A percentile compares a stretch with the other conserved stretches of the same genome.
Conservation (phyloP, 257 asterid species). For the Solanum stenotomum region DNA sequence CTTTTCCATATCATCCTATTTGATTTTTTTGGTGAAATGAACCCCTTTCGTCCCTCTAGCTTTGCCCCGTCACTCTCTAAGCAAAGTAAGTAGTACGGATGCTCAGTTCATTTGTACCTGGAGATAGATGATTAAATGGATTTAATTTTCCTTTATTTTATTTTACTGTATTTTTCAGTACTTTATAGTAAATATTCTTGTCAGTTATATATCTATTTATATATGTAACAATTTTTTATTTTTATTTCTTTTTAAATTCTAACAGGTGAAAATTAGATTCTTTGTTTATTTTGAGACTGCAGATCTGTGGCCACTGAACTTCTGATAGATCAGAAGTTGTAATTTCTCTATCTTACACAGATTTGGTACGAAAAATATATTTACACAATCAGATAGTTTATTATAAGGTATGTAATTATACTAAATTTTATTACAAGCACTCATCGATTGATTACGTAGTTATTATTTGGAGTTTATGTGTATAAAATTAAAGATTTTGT, state of each 20-base stretch:
- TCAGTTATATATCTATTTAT: neutral
- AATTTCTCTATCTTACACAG: neutral
- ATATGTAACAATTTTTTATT: neutral
- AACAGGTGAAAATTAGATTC: neutral
- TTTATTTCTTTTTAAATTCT: neutral
- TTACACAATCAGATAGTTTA: neutral
- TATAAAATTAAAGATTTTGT: neutral
- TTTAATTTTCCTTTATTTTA: neutral
- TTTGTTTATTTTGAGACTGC: neutral
- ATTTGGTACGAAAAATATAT: neutral
- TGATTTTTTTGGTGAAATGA: neutral
- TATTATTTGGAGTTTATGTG: neutral
- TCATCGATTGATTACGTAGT: neutral
- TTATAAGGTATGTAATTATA: neutral
- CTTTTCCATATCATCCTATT: neutral
- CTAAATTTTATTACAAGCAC: neutral
- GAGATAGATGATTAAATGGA: neutral
- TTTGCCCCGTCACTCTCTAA: neutral
- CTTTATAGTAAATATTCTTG: neutral
- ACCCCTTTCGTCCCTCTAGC: neutral
- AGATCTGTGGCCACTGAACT: neutral
- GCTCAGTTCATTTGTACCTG: neutral
- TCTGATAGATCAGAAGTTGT: neutral
- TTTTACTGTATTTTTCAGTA: neutral
- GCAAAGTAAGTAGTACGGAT: neutral